These are phyloP conservation scores for Malbranchea cinnamomea DNA, from an alignment of 2,329 filamentous ascomycete genomes.

Conservation along the genomic window DNA sequence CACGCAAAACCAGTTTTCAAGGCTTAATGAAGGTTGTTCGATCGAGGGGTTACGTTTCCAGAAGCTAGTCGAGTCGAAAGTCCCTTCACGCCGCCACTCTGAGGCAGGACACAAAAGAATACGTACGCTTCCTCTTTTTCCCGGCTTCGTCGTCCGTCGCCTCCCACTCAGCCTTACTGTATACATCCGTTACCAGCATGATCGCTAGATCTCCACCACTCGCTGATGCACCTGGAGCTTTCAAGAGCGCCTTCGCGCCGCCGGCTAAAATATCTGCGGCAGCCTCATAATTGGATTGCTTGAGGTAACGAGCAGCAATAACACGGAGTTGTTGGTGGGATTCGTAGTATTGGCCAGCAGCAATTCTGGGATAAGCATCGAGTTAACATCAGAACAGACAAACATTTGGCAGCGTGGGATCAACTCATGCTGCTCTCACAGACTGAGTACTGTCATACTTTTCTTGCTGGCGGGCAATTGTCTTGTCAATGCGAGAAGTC, in stretches of 20 bases:
- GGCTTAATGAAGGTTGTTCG: too few relatives aligned
- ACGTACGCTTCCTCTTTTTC: slow-evolving; percentile 45
- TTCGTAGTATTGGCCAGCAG: slow-evolving; percentile 90
- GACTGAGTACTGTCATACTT: slow-evolving; percentile 37
- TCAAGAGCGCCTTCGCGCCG: slow-evolving; percentile 68
- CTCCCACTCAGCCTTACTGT: slow-evolving; percentile 69
- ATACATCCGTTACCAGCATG: slow-evolving; percentile 77
- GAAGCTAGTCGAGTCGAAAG: too few relatives aligned
- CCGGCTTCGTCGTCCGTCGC: slow-evolving; percentile 46
- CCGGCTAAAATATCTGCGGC: slow-evolving; percentile 76
- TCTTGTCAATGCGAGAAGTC: slow-evolving; percentile 47
- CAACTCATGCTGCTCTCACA: too few relatives aligned
- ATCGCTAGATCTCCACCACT: slow-evolving; percentile 82
- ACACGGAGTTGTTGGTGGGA: slow-evolving; percentile 96
- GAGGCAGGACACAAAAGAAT: slow-evolving; percentile 1
- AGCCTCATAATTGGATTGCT: slow-evolving; percentile 66
- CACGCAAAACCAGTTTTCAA: background rate
- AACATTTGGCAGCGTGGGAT: too few relatives aligned
- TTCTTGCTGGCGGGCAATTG: slow-evolving; percentile 60
- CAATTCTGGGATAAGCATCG: too few relatives aligned
- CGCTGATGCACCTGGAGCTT: slow-evolving; percentile 68
- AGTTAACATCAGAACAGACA: too few relatives aligned
- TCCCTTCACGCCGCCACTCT: background rate
- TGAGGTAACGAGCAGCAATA: slow-evolving; percentile 85
- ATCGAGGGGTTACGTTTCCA: too few relatives aligned